Conservation (phyloP, 495 filamentous ascomycete genomes). For the Xylaria palmicola region DNA sequence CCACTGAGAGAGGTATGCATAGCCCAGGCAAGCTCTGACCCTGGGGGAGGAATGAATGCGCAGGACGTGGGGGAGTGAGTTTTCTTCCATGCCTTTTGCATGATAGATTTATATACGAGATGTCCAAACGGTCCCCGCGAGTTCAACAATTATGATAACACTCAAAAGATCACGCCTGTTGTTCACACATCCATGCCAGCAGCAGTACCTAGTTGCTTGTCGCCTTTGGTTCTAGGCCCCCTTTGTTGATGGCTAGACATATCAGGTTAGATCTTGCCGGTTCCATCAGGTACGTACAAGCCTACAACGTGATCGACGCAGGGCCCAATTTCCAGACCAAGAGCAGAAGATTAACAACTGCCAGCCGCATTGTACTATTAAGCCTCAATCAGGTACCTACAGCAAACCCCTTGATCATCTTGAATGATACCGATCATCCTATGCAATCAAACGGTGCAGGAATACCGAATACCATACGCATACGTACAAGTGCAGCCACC, state of each 20-base stretch:
- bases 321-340: conserved; percentile 9
- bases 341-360: conserved; percentile 3
- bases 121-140: too few species aligned
- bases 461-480: too few species aligned
- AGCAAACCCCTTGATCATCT: not conserved
- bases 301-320: conserved; percentile 8
- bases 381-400: not conserved
- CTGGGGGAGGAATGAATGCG: conserved; percentile 3
- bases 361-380: too few species aligned
- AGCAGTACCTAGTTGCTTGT: too few species aligned
- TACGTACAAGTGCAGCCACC: too few species aligned
- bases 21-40: not conserved
- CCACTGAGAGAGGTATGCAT: conserved; percentile 3
- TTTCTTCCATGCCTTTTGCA: not conserved
- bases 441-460: not conserved
- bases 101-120: not conserved
- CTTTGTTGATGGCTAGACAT: too few species aligned
- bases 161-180: too few species aligned
- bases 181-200: too few species aligned
- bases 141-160: too few species aligned
- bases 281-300: not conserved
- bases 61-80: conserved; percentile 9
- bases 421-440: not conserved
- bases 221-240: too few species aligned
- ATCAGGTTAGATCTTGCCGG: not conserved